These are phyloP conservation scores for Phytophthora chlamydospora DNA, from an alignment of 352 stramenopile species.

Conservation along the genomic window DNA sequence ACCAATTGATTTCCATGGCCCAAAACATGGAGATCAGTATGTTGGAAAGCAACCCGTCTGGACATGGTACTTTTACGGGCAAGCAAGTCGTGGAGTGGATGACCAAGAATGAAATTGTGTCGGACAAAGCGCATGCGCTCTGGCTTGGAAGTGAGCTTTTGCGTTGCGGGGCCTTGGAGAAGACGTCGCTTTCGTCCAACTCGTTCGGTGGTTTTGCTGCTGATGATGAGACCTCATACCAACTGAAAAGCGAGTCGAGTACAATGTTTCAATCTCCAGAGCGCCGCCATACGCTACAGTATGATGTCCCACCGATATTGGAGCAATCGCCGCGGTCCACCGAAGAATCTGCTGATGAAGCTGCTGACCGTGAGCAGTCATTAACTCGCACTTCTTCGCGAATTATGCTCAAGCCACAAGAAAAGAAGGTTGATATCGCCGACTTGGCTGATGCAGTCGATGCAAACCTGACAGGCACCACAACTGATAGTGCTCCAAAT, in stretches of 20 bases:
- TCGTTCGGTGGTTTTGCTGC: slow-evolving; percentile 38
- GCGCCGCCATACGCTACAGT: slow-evolving; percentile 28
- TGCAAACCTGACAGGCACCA: slow-evolving; percentile 28
- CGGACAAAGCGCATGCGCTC: slow-evolving; percentile 65
- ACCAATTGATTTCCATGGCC: slow-evolving; percentile 79
- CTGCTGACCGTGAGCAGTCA: slow-evolving; percentile 14
- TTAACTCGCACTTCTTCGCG: slow-evolving; percentile 36
- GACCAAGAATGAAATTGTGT: slow-evolving; percentile 80
- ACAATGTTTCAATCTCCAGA: slow-evolving; percentile 34
- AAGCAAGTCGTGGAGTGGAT: slow-evolving; percentile 74
- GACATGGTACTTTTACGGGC: slow-evolving; percentile 62
- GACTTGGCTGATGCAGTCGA: slow-evolving; percentile 41
- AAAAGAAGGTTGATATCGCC: slow-evolving; percentile 42
- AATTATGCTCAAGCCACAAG: slow-evolving; percentile 36
- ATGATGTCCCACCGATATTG: slow-evolving; percentile 17
- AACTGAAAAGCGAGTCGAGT: slow-evolving; percentile 45
- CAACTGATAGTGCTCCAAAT: slow-evolving; percentile 20
- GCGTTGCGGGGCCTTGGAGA: slow-evolving; percentile 60
- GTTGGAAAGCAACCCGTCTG: slow-evolving; percentile 43
- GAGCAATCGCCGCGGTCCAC: slow-evolving; percentile 20
- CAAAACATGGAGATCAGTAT: slow-evolving; percentile 77
- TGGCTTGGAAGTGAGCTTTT: slow-evolving; percentile 83
- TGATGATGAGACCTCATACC: slow-evolving; percentile 45
- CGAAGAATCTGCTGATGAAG: slow-evolving; percentile 17
- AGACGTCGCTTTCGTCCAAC: slow-evolving; percentile 31